These are phyloP conservation scores for Hagleromyces aurorensis DNA, from an alignment of 805 yeast genomes.

Conservation along the genomic window DNA sequence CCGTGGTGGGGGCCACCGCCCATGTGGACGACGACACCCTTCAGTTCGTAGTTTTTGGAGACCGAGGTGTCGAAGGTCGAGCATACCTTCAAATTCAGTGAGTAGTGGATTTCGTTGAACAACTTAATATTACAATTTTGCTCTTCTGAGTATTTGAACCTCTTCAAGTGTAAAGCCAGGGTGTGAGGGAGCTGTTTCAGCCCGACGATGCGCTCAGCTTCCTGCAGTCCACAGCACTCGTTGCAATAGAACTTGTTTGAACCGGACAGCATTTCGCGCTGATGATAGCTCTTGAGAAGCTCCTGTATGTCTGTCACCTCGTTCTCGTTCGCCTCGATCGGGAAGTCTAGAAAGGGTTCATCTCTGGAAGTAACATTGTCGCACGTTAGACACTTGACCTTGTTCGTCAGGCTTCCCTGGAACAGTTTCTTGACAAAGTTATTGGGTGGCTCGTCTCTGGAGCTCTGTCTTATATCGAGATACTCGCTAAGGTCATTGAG, in stretches of 20 bases:
- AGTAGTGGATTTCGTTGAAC: conserved; percentile 78
- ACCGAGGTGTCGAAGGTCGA: conserved; percentile 37
- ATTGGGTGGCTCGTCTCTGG: conserved; percentile 1
- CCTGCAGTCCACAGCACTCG: conserved; percentile 81
- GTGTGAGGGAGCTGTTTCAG: conserved; percentile 69
- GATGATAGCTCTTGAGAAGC: conserved; percentile 44
- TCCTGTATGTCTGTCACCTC: conserved; percentile 62
- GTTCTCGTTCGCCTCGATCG: conserved; percentile 73
- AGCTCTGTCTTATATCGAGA: conserved; percentile 15
- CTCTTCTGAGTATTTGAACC: conserved; percentile 86
- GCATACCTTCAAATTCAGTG: conserved; percentile 60
- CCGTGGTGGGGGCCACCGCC: conserved; percentile 99
- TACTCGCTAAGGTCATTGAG: conserved; percentile 62
- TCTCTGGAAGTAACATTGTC: conserved; percentile 74
- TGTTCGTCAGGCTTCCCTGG: conserved; percentile 79
- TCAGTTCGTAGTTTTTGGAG: conserved; percentile 64
- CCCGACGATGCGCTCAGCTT: conserved; percentile 85
- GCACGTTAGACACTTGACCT: conserved; percentile 84
- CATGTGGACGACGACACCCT: conserved; percentile 83
- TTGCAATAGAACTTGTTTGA: conserved; percentile 92
- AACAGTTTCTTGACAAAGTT: conserved; percentile 64
- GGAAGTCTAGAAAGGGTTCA: conserved; percentile 79
- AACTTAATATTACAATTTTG: conserved; percentile 76
- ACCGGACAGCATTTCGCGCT: conserved; percentile 76
- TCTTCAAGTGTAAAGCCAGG: conserved; percentile 75